Evolutionary conservation across 345 rosid species (phyloP).

Genomic region (Arabidopsis thaliana): DNA sequence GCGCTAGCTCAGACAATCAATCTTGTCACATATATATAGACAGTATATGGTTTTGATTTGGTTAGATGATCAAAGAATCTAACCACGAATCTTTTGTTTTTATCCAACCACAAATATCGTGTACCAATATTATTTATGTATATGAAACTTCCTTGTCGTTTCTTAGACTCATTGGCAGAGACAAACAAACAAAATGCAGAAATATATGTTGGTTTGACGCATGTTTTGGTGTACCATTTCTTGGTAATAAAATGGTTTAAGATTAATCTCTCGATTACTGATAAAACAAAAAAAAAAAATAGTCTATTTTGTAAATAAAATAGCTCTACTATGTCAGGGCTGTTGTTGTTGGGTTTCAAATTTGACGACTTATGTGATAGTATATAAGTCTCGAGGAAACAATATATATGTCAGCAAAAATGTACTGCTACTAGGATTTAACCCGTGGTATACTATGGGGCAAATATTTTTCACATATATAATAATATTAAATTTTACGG

Average conservation of each 20-base stretch:
- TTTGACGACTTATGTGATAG: constrained; percentile 12
- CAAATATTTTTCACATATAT: no score
- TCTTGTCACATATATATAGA: not conserved
- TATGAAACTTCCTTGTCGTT: not conserved
- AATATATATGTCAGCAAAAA: constrained; percentile 13
- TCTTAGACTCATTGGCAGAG: not conserved
- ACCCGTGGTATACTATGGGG: no score
- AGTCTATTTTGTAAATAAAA: no score
- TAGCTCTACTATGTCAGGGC: not conserved
- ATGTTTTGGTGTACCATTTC: not conserved
- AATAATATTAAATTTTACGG: no score
- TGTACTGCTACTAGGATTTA: not conserved
- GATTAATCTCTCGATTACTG: not conserved
- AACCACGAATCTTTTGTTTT: not conserved
- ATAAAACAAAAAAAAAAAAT: no score
- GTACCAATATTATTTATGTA: not conserved
- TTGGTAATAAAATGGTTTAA: not conserved
- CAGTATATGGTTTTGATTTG: not conserved
- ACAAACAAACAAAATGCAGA: not conserved
- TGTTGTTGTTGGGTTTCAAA: constrained; percentile 2
- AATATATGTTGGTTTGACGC: not conserved
- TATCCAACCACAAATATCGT: no score
- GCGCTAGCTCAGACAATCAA: not conserved
- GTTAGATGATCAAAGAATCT: not conserved
- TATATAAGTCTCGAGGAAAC: not conserved